Conservation (phyloP, 495 filamentous ascomycete species). For the Xylaria nigripes region DNA sequence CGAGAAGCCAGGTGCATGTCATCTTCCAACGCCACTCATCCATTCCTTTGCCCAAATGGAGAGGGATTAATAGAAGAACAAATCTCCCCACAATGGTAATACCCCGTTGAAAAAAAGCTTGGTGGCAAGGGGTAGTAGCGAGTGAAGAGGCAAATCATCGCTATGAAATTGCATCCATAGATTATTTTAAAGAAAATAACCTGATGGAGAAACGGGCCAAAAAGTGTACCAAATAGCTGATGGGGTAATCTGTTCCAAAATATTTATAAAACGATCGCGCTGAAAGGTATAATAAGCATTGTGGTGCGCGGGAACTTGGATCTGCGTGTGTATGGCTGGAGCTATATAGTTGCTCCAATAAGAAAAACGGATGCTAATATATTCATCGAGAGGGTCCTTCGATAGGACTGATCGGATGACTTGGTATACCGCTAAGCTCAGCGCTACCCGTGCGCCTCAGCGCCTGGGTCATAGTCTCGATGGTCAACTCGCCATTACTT, state of each 20-base stretch:
- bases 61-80: slow-evolving; percentile 7
- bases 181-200: slow-evolving; percentile 14
- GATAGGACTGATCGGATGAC: slow-evolving; percentile 54
- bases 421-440: slow-evolving; percentile 58
- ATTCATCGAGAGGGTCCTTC: slow-evolving; percentile 26
- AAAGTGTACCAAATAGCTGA: not conserved
- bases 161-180: slow-evolving; percentile 26
- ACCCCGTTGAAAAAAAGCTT: not conserved
- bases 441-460: slow-evolving; percentile 73
- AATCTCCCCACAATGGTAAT: not conserved
- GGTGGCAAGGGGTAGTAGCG: not conserved
- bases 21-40: slow-evolving; percentile 2
- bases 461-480: slow-evolving; percentile 89
- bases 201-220: slow-evolving; percentile 12
- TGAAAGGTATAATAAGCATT: not conserved
- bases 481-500: slow-evolving; percentile 58
- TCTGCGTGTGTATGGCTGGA: slow-evolving; percentile 8
- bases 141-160: not conserved
- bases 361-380: not conserved
- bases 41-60: slow-evolving; percentile 9
- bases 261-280: not conserved
- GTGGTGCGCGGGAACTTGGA: not conserved
- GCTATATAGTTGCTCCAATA: not conserved
- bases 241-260: not conserved
- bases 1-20: not conserved